Conservation (phyloP, 1,139 yeast species). For the Geotrichum australiense region DNA sequence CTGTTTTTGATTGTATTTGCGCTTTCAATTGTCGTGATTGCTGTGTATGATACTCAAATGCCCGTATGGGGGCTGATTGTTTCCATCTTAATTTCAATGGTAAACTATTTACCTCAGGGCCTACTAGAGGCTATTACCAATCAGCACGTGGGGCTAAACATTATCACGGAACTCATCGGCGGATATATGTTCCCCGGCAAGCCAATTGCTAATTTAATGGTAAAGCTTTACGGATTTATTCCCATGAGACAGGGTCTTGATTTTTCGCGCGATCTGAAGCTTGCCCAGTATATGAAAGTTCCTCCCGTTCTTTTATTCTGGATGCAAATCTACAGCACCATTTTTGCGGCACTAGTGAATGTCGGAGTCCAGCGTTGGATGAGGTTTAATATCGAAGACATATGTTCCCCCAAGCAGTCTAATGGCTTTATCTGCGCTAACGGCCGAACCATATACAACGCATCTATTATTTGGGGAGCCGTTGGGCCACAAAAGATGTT, state of each 20-base stretch:
- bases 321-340: slow-evolving; percentile 38
- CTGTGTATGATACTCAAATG: slow-evolving; percentile 38
- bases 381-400: slow-evolving; percentile 37
- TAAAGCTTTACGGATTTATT: slow-evolving; percentile 46
- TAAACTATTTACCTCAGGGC: slow-evolving; percentile 44
- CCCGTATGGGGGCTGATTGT: slow-evolving; percentile 46
- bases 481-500: slow-evolving; percentile 45
- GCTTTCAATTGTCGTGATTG: slow-evolving; percentile 37
- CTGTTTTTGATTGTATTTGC: slow-evolving; percentile 36
- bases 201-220: slow-evolving; percentile 43
- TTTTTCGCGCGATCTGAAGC: slow-evolving; percentile 43
- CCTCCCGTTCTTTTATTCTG: slow-evolving; percentile 38
- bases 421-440: slow-evolving; percentile 42
- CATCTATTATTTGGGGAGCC: slow-evolving; percentile 53
- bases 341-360: slow-evolving; percentile 32
- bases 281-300: slow-evolving; percentile 42
- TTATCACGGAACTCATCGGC: slow-evolving; percentile 44
- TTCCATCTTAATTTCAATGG: slow-evolving; percentile 40
- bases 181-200: slow-evolving; percentile 49
- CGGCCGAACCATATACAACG: slow-evolving; percentile 39
- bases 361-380: slow-evolving; percentile 39
- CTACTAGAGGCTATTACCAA: slow-evolving; percentile 43
- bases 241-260: slow-evolving; percentile 45
- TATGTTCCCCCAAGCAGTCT: slow-evolving; percentile 40
- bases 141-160: slow-evolving; percentile 41